Base-by-base conservation (phyloP, 768 basidiomycete genomes). In the Suillus alpinus region DNA sequence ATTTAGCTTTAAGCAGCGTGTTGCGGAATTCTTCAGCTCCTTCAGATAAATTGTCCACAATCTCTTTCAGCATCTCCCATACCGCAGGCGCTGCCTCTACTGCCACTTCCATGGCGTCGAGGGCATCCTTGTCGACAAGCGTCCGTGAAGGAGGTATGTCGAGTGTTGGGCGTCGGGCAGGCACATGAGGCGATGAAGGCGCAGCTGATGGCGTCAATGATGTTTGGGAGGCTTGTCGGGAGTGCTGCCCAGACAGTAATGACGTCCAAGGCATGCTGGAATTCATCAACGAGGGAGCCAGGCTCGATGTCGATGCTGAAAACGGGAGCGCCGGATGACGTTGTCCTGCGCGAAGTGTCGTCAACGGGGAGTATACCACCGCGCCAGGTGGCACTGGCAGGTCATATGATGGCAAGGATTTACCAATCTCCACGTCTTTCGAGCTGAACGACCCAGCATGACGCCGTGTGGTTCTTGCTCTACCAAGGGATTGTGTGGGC, bases 371-470 rank as follows among this genome's bases (percentile, higher is more conserved):
- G 56, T 51, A 65, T 18, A 66, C 62, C 8, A 79, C 64, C 14
- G 78, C 73, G 16, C 46, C 18, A 12, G 65, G 67, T 1, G 68
- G 73, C 9, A 65, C 29, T 3, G 72, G 69, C 2, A 76, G 60
- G 49, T 86, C 82, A 64, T 84, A 83, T n/a, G 87, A 88, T 8
- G 91, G 89, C 55, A 92, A 71, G 58, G 84, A 79, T 73, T 88
- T 92, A 43, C 95, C 95, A 56, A 92, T 86, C 69, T 96, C 89
- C 6, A 96, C 90, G 70, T 97, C 95, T 69, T 93, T 91, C 29
- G 83, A 87, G 63, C 95, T 96, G 77, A 96, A 98, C 4, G 95
- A 96, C n/a, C 95, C 95, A 6, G 92, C 95, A 71, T 96, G 91
- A 40, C 95, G 81, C 47, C 94, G 81, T 26, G 85, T 81, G 53